Evolutionary conservation across 768 basidiomycete species (phyloP).

Genomic region (Hypsizygus marmoreus): DNA sequence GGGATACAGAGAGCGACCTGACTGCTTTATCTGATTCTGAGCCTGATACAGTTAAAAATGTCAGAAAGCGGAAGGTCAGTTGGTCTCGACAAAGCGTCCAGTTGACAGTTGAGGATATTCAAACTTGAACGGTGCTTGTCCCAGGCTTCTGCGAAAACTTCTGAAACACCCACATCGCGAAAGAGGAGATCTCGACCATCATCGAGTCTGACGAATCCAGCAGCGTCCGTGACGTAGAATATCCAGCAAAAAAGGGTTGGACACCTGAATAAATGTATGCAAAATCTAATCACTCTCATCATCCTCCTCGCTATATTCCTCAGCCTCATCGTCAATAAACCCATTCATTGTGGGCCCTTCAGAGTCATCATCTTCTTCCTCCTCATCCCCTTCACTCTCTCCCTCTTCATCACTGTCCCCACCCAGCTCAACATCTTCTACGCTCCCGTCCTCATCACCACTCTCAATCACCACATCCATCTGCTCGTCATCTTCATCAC

Average conservation of each 20-base stretch:
- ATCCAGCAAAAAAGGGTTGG: conserved; percentile 3
- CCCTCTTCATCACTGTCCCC: conserved; percentile 59
- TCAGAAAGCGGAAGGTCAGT: conserved; percentile 12
- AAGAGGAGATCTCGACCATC: too few species aligned
- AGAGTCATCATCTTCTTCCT: conserved; percentile 44
- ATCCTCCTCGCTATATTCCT: conserved; percentile 48
- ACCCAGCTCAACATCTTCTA: conserved; percentile 79
- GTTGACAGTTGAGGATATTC: too few species aligned
- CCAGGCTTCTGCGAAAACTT: too few species aligned
- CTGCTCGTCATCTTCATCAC: conserved; percentile 55
- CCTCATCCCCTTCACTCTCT: conserved; percentile 40
- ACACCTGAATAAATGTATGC: conserved; percentile 11
- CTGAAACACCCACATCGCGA: too few species aligned
- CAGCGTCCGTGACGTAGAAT: too few species aligned
- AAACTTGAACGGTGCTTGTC: too few species aligned
- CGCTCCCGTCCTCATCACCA: conserved; percentile 69
- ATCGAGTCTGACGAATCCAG: too few species aligned
- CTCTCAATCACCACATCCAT: conserved; percentile 65
- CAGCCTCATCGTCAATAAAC: conserved; percentile 64
- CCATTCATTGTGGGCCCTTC: conserved; percentile 48
- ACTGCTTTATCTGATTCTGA: conserved; percentile 23
- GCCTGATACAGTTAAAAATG: conserved; percentile 4
- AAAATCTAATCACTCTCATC: conserved; percentile 49
- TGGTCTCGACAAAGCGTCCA: conserved; percentile 3
- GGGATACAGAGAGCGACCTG: conserved; percentile 21